Evolutionary conservation across 345 rosid genomes (phyloP), one percentile per base, ranked within the genome.

Genomic region (Dipteronia sinensis): DNA sequence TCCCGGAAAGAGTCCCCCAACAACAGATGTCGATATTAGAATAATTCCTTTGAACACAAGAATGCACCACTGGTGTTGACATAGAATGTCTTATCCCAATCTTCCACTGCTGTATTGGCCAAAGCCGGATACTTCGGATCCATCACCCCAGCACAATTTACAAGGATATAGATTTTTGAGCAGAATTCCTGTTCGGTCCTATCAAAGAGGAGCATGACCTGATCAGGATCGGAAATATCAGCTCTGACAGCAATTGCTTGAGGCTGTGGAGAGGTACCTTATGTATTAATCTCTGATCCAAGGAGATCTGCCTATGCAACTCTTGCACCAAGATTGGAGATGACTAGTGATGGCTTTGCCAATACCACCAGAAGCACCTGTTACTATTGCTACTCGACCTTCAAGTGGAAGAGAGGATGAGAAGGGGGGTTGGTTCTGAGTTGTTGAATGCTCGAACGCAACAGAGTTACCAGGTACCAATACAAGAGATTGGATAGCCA

Each of bases 341-440:
- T 89, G 90, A 20, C 76, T 61, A 55, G 89, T 86, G 8, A 93
- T 83, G 74, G 84, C 86, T 40, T 86, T 87, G 49, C 98, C 97
- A 10, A 87, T 91, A 65, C 97, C 97, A 19, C 93, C 82, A 0
- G 91, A 89, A 63, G 85, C 92, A 11, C 98, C 91, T 0, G 97
- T 93, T 47, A 91, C 88, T 49, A 93, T 83, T 17, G 92, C 98
- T 49, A 89, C 89, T 59, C 93, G 86, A 49, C 86, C 91, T 8
- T 75, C 58, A 0, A 92, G 85, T 20, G 89, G 85, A 40, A 78
- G 85, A 23, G 86, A 34, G 38, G 38, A 34, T 34, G 38, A 34
- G 38, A 34, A 34, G 6, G 38, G 17, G 17, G 55, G 9, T 40
- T 42, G 53, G 16, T 49, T 49, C 53, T 12, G 13, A 5, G 53